Evolutionary conservation across 345 rosid species (phyloP), one percentile per base, ranked within the genome.

Genomic region (Crucihimalaya himalaica): DNA sequence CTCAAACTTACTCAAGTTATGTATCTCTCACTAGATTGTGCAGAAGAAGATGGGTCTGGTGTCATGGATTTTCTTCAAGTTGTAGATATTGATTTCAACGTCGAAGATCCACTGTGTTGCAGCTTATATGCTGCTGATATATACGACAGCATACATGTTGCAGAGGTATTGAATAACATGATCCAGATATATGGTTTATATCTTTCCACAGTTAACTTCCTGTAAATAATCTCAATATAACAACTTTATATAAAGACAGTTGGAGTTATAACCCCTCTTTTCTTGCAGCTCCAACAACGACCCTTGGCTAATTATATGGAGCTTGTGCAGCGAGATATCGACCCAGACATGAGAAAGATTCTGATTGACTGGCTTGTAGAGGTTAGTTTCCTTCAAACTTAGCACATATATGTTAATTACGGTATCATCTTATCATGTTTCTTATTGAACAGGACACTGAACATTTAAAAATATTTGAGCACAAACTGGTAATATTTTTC

Each of bases 341-440:
- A 81, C 45, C 83, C 95, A 51, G 67, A 39, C 84, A 94, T 94
- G 98, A 86, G 97, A 35, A 88, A 81, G 67, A 87, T 94, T 78
- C 81, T 91, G 70, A 81, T 94, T 63, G 96, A 91, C 75, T 94
- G 98, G 98, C 88, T 94, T 66, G 92, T 94, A 43, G 99, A 95
- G 96, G 97, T 91, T 68, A 76, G 86, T 77, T 10, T 53, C 29
- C 35, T 60, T 15, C 39, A 56, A 56, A 65, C 35, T 46, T 63
- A 31, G 46, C 43, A 11, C 42, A 67, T 9, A 37, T 35, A n/a
- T 12, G 12, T 56, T 4, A 20, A 42, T 43, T 32, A 5, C 18
- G 7, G 18, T 18, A 34, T 46, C 27, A 59, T 59, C 50, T 52
- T 46, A 52, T 35, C 10, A 43, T 61, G 66, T 34, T 62, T 56